These are phyloP conservation scores for Spathaspora boniae DNA, from an alignment of 805 yeast species.

Conservation along the genomic window DNA sequence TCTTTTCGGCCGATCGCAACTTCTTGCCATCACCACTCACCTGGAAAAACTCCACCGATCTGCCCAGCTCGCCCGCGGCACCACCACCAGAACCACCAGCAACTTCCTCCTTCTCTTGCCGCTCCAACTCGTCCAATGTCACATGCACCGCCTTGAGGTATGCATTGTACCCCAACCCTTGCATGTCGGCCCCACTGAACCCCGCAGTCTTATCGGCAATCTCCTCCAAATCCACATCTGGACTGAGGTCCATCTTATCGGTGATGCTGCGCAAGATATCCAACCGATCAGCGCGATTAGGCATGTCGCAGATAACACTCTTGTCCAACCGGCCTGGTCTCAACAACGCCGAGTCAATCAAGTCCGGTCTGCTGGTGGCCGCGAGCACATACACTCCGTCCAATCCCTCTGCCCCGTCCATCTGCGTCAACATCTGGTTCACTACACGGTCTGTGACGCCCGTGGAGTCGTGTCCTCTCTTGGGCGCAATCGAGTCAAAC, in stretches of 20 bases:
- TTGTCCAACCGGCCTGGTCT: constrained; percentile 97
- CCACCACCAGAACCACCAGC: too few relatives aligned
- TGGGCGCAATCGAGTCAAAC: constrained; percentile 95
- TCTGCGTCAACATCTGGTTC: constrained; percentile 92
- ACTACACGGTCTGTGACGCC: constrained; percentile 98
- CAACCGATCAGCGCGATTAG: constrained; percentile 61
- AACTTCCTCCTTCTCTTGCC: constrained; percentile 14
- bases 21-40: constrained; percentile 27
- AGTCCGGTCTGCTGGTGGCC: constrained; percentile 93
- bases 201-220: constrained; percentile 67
- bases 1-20: constrained; percentile 37
- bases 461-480: constrained; percentile 95
- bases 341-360: constrained; percentile 89
- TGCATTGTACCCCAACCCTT: constrained; percentile 88
- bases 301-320: constrained; percentile 86
- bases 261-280: constrained; percentile 66
- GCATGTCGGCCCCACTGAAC: constrained; percentile 92
- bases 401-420: constrained; percentile 98
- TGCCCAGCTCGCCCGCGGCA: constrained; percentile 11
- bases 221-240: constrained; percentile 46
- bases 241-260: constrained; percentile 54
- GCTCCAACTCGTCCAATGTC: constrained; percentile 50
- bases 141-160: constrained; percentile 81
- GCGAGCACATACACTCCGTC: constrained; percentile 97
- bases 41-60: constrained; percentile 40